Base-by-base conservation (phyloP, 2,329 filamentous ascomycete genomes). In the Penicillium rolfsii region DNA sequence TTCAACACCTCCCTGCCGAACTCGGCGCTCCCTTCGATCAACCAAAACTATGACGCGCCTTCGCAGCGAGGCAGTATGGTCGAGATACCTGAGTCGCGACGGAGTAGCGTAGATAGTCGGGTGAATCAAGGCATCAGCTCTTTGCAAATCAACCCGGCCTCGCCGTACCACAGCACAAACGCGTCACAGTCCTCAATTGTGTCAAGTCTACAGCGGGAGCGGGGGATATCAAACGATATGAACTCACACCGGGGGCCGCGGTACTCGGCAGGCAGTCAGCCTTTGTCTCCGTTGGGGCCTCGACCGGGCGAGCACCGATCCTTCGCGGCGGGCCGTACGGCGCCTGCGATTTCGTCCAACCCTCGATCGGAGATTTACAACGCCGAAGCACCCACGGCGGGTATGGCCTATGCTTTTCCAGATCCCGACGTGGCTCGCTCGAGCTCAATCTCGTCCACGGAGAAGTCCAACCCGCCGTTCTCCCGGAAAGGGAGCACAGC, bases 21-120 rank as follows among this genome's bases (percentile, higher is more conserved):
- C 64, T 77, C 77, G 66, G 75, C 79, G 43, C 74, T 87, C 9
- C 85, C 86, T 2, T 84, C 85, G 0, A 82, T 87, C 63, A 87
- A 86, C 55, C 84, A 87, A 66, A 84, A 84, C 63, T 80, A 83
- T 49, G 84, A 87, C 52, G 79, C 80, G 5, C 72, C 77, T 35
- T 77, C 80, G 0, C 79, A 84, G 24, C 74, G 77, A 35, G 72
- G 71, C 26, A 81, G 76, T 67, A 73, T 73, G 40, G 70, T 66
- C 14, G 79, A 81, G n/a, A 74, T 74, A 16, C 64, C 77, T 19
- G 80, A 82, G 59, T 82, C 80, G 11, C 77, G 81, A 49, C 79
- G 81, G 43, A 81, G 80, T 67, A 82, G 80, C 57, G 71, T 82
- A 22, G 80, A 82, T 59, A 82, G 80, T 64, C 74, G 80, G 55